Percentiles rank a stretch among this genome's conserved stretches.
phyloP scores from a whole-genome alignment of 495 filamentous ascomycete genomes.

The Bryoglossum gracile region DNA sequence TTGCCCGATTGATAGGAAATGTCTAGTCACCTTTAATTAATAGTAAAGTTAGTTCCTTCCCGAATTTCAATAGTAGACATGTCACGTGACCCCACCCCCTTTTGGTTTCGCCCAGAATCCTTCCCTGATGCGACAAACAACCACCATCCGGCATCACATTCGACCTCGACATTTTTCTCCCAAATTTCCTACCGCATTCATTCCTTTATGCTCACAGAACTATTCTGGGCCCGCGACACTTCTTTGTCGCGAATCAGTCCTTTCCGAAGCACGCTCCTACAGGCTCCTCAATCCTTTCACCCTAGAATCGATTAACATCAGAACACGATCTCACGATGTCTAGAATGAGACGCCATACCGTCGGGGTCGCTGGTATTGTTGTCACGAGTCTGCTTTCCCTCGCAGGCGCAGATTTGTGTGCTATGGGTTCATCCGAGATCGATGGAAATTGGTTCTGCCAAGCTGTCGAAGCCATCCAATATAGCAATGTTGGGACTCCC shows the following conservation, averaged over 20 bases:
- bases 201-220: background rate
- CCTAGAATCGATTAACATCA: too few species aligned
- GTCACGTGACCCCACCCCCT: too few species aligned
- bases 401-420: slow-evolving; percentile 19
- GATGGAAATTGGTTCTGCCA: slow-evolving; percentile 51
- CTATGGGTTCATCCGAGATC: slow-evolving; percentile 20
- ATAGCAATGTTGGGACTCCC: slow-evolving; percentile 45
- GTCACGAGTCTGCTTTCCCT: background rate
- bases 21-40: too few species aligned
- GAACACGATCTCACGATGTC: background rate
- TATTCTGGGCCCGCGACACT: background rate
- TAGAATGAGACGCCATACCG: background rate
- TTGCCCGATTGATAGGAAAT: too few species aligned
- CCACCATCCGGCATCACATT: background rate
- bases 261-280: too few species aligned
- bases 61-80: too few species aligned
- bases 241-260: background rate
- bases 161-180: too few species aligned
- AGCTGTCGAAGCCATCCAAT: slow-evolving; percentile 50
- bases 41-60: too few species aligned
- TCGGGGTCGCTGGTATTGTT: background rate
- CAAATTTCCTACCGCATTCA: background rate
- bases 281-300: too few species aligned
- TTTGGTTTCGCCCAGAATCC: too few species aligned
- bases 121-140: too few species aligned